Evolutionary conservation across 2,329 filamentous ascomycete genomes (phyloP), one percentile per base, ranked within the genome.

Genomic region (Leptodontidium sp.): DNA sequence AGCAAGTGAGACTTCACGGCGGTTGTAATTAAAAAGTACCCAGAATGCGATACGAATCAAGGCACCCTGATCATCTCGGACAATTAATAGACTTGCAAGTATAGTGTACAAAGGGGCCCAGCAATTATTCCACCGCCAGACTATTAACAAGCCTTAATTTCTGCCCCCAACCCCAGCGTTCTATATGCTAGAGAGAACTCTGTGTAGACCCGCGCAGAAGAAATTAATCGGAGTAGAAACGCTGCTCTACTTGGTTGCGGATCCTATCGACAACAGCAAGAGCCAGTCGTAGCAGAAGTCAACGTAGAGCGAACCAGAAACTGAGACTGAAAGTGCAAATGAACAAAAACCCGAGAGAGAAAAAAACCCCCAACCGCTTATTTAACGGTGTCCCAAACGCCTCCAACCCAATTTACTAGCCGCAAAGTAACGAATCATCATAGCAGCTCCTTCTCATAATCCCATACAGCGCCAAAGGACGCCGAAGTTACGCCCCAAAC

Each of bases 71-170:
- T 49, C 12, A 38, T 49, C 21, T 5, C 2, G 35, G 29, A 62
- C 15, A 49, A 12, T 38, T 12, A 24, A 50, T 15, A 35, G 4
- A 24, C 17, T 47, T 62, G 59, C 17, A 12, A 49, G 24, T 32
- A 15, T 47, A 62, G 26, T 62, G 59, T 62, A 62, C 59, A 62
- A 59, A 9, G 43, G 24, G 9, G 14, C 40, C 59, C 9, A 17
- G 8, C 12, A 49, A 38, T 62, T 38, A 35, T 17, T 35, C 43
- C 43, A 32, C 26, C 29, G 43, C 26, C 59, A 47, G 26, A 32
- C 59, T 35, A 35, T 62, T 32, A 47, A 38, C n/a, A 62, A 47
- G 17, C 17, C 40, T 24, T n/a, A 24, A n/a, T 29, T 24, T 32
- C 15, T 26, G 26, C 40, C 9, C n/a, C 59, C 12, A 50, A 50